Base-by-base conservation (phyloP, 768 basidiomycete genomes). In the Boletus vinaceobasis region DNA sequence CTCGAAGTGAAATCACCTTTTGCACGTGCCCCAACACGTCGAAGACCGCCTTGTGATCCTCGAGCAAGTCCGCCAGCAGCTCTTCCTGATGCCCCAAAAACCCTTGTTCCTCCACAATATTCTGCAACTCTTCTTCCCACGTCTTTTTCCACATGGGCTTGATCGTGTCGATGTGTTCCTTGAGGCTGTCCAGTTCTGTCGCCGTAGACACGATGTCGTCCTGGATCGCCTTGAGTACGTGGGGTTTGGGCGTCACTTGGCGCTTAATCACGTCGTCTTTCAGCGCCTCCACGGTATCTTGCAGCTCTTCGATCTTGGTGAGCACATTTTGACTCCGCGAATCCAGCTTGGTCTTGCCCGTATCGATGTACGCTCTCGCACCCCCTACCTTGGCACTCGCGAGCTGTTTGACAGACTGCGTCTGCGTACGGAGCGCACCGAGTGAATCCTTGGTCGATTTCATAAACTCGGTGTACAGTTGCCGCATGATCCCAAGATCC, bases 81-180 rank as follows among this genome's bases (percentile, higher is more conserved):
- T 94, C 93, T 67, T 95, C 91, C 70, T 98, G 95, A 65, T 97
- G 90, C 8, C 83, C 84, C 56, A 98, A 74, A 76, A 97, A 90
- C 62, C 94, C 90, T 68, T 99, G 95, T 70, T 99, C 96, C 69
- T 97, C 94, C 54, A 98, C 89, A 52, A 99, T 94, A 60, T 93
- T 92, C 77, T 93, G 89, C 67, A 99, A 70, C 74, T 99, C 96
- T 66, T 92, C 86, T 65, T 91, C 90, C 96, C 96, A 99, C 19
- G 94, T 98, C 80, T 95, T 93, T 78, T 95, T 91, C 96, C 96
- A 99, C 82, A 91, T 92, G 40, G 96, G 93, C 65, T 89, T 93
- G 65, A 95, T 82, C 11, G 90, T 88, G 62, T 86, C 82, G 61
- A 98, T 89, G 70, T 96, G 92, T 61, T 87, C 84, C 64, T 83